Evolutionary conservation across 176 grass and related monocot species (phyloP).

Genomic region (Avena atlantica): DNA sequence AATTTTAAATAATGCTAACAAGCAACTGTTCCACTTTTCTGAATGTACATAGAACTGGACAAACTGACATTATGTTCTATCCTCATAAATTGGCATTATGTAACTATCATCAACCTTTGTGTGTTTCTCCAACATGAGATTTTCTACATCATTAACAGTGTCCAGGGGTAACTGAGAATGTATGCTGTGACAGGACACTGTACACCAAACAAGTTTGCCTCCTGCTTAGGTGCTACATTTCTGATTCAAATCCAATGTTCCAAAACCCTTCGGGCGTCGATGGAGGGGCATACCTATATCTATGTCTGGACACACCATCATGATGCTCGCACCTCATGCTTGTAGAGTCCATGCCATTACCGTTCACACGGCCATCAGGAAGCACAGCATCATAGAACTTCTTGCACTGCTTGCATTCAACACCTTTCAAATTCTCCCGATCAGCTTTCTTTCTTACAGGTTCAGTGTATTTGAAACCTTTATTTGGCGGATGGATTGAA

Average conservation of each 20-base stretch:
- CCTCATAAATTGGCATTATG: constrained; percentile 24
- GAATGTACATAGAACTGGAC: constrained; percentile 21
- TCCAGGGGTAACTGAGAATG: background rate
- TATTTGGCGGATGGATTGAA: constrained; percentile 62
- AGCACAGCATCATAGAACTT: constrained; percentile 97
- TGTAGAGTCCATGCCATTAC: constrained; percentile 33
- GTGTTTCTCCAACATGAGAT: constrained; percentile 10
- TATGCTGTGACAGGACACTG: constrained; percentile 26
- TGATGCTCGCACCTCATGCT: constrained; percentile 83
- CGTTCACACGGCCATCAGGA: constrained; percentile 55
- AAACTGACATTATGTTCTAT: constrained; percentile 21
- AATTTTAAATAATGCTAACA: background rate
- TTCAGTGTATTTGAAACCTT: constrained; percentile 82
- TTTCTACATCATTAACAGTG: constrained; percentile 19
- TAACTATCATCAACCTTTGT: constrained; percentile 30
- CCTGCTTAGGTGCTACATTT: constrained; percentile 64
- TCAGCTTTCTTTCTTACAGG: constrained; percentile 91
- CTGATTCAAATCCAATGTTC: constrained; percentile 96
- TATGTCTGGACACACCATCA: constrained; percentile 89
- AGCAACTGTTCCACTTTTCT: constrained; percentile 6
- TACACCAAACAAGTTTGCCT: constrained; percentile 20
- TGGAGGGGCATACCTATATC: constrained; percentile 84
- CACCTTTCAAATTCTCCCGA: constrained; percentile 81
- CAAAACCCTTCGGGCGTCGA: constrained; percentile 96
- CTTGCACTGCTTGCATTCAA: constrained; percentile 94